Conservation (phyloP, 352 stramenopile species). For the Phytophthora hybrid region DNA sequence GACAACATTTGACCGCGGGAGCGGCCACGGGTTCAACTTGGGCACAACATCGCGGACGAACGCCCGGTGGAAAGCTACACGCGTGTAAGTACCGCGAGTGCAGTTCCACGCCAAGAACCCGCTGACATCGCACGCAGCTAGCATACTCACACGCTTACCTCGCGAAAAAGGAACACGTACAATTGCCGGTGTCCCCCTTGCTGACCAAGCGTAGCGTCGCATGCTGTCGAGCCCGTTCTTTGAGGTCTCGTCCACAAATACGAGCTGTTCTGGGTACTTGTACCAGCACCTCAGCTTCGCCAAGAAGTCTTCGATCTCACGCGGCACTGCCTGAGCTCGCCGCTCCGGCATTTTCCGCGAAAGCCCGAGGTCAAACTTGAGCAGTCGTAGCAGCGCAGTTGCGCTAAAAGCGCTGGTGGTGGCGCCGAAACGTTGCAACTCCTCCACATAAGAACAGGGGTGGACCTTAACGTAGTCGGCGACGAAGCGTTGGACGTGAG, state of each 20-base stretch:
- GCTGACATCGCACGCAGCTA: constrained; percentile 19
- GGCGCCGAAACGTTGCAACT: constrained; percentile 11
- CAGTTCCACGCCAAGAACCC: constrained; percentile 14
- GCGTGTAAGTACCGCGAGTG: constrained; percentile 18
- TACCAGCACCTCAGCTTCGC: too few species aligned
- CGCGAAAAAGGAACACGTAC: constrained; percentile 13
- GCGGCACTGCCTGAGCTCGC: constrained; percentile 9
- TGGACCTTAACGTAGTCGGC: constrained; percentile 19
- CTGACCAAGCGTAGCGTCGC: constrained; percentile 18
- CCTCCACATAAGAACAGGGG: constrained; percentile 39
- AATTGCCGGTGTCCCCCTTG: background rate
- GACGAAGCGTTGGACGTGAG: too few species aligned
- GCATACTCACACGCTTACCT: constrained; percentile 15
- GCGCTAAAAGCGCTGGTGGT: background rate
- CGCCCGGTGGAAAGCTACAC: constrained; percentile 9
- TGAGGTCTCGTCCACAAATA: background rate
- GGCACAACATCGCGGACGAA: constrained; percentile 7
- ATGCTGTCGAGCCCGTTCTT: constrained; percentile 26
- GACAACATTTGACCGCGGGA: background rate
- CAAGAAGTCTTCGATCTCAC: too few species aligned
- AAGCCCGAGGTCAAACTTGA: constrained; percentile 22
- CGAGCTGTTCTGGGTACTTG: too few species aligned
- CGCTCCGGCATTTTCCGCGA: constrained; percentile 25
- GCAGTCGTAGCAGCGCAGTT: constrained; percentile 4
- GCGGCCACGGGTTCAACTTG: constrained; percentile 4